These are phyloP conservation scores for Hymenoscyphus scutula DNA, from an alignment of 2,329 filamentous ascomycete species.

Conservation along the genomic window DNA sequence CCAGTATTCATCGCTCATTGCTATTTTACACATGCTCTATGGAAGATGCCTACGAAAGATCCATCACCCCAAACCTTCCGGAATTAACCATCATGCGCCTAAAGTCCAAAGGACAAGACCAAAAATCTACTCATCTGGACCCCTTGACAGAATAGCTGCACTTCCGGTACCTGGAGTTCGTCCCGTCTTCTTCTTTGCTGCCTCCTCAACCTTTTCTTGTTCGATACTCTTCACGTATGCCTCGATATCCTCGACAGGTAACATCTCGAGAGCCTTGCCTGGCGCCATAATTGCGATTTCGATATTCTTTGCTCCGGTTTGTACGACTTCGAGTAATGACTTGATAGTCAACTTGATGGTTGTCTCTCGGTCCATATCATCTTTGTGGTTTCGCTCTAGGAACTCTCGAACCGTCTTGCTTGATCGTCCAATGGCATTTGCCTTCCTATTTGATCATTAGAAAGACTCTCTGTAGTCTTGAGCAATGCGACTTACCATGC, in stretches of 20 bases:
- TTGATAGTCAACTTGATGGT: slow-evolving; percentile 98
- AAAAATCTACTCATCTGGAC: slow-evolving; percentile 40
- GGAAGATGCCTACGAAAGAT: slow-evolving; percentile 21
- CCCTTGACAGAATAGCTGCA: slow-evolving; percentile 71
- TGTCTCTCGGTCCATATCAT: slow-evolving; percentile 92
- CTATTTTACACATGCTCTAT: slow-evolving; percentile 37
- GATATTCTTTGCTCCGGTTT: slow-evolving; percentile 99
- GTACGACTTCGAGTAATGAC: slow-evolving; percentile 94
- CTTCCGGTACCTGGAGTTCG: slow-evolving; percentile 66
- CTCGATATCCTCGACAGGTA: slow-evolving; percentile 95
- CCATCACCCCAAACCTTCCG: slow-evolving; percentile 13
- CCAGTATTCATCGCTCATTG: slow-evolving; percentile 33
- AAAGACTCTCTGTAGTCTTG: not conserved
- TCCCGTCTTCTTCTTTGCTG: slow-evolving; percentile 91
- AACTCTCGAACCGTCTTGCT: slow-evolving; percentile 99
- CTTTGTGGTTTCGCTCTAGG: slow-evolving; percentile 97
- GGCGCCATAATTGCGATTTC: slow-evolving; percentile 98
- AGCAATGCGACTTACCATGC: slow-evolving; percentile 76
- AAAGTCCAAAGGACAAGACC: slow-evolving; percentile 1
- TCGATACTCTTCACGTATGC: slow-evolving; percentile 98
- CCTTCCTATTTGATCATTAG: slow-evolving; percentile 68
- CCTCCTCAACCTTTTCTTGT: slow-evolving; percentile 98
- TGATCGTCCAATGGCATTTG: slow-evolving; percentile 95
- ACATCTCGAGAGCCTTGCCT: slow-evolving; percentile 86
- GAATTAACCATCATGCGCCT: slow-evolving; percentile 22